Base-by-base conservation (phyloP, 495 filamentous ascomycete species). In the Trichoderma orchidacearum region DNA sequence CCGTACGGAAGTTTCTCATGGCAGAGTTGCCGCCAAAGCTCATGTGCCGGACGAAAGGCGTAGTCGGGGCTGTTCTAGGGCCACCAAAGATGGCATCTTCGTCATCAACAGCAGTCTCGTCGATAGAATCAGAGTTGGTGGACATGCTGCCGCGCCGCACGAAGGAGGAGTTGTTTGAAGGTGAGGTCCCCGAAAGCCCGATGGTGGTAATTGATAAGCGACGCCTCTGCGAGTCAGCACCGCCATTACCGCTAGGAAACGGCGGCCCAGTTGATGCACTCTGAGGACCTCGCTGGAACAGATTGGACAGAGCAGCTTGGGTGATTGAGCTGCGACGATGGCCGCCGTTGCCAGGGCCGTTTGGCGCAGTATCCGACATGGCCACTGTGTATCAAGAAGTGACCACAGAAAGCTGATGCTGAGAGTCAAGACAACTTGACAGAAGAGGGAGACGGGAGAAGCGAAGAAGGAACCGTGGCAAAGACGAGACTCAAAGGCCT, bases 91-190 rank as follows among this genome's bases (percentile, higher is more conserved):
- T 54, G 61, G 65, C 61, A 64, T 85, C 89, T 36, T 80, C 81
- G 51, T 97, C 93, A 55, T 96, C 93, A 41, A 91, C 78, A 41
- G 90, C 85, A 59, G 76, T 89, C 68, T 96, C 93, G 62, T 96
- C 90, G 51, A 84, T 71, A n/a, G 83, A 85, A 55, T 84, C 82
- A n/a, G 83, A 83, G 31, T 36, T 55, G 41, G 85, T 85, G 38
- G 83, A 85, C 29, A 88, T 81, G 66, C 91, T 96, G 58, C 81
- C 85, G 30, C 84, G 83, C 35, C 89, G 83, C 35, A 82, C 66
- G 28, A 70, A 72, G 56, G 75, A 68, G 18, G 70, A 70, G 25
- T 81, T 73, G 3, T 81, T 80, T 38, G 74, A 79, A 3, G 90
- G 87, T 12, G 90, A 90, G 38, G 76, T 75, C 50, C 88, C 89